Percentiles rank a stretch among this genome's conserved stretches.
Evolutionary conservation across 176 grass and related monocot genomes (phyloP).

Genomic region (Phyllostachys edulis): DNA sequence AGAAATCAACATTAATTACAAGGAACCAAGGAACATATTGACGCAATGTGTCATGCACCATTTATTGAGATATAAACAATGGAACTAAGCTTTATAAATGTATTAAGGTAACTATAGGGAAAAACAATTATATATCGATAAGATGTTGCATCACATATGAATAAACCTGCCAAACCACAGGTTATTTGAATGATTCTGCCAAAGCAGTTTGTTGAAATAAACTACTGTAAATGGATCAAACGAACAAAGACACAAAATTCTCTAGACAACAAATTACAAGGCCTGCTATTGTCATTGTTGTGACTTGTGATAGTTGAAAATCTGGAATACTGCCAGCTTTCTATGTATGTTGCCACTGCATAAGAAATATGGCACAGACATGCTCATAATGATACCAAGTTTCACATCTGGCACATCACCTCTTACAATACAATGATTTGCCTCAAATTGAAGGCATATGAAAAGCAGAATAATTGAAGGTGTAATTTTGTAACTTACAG

Average conservation of each 20-base stretch:
- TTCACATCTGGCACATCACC: not conserved
- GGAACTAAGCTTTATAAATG: not conserved
- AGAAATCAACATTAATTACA: not conserved
- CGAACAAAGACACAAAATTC: not conserved
- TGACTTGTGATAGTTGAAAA: not conserved
- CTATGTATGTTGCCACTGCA: not conserved
- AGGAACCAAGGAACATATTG: not conserved
- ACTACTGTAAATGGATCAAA: not conserved
- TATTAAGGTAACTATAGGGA: not conserved
- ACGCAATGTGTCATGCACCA: not conserved
- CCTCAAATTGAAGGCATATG: not conserved
- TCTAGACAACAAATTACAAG: not conserved
- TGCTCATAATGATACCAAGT: not conserved
- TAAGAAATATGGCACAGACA: not conserved
- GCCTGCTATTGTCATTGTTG: not conserved
- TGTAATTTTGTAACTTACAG: constrained; percentile 54
- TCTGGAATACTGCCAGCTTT: not conserved
- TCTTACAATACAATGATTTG: not conserved
- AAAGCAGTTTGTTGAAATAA: not conserved
- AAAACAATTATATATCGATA: not conserved
- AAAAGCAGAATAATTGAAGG: not conserved
- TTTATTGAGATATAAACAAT: not conserved
- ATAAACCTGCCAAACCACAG: not conserved
- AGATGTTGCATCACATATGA: not conserved
- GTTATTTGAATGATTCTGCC: not conserved